phyloP scores from a whole-genome alignment of 2,329 filamentous ascomycete species.

The Chaetomium olivaceum region DNA sequence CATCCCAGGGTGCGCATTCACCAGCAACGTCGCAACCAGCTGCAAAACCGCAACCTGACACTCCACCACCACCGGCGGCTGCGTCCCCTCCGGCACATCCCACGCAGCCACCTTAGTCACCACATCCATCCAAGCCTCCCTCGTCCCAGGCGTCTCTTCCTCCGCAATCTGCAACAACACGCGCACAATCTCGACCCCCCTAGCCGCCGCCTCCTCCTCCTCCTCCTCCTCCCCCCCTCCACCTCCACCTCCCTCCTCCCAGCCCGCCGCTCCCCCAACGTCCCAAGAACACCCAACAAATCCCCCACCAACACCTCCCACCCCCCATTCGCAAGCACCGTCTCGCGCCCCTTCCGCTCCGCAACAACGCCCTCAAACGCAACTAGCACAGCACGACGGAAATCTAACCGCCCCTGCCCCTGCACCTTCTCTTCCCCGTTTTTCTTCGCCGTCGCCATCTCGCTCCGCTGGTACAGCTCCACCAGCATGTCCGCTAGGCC shows the following conservation, averaged over 20 bases:
- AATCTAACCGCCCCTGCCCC: constrained; percentile 46
- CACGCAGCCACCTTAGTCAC: constrained; percentile 54
- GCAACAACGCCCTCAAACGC: constrained; percentile 60
- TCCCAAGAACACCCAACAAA: constrained; percentile 45
- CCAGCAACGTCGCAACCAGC: constrained; percentile 55
- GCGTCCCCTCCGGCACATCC: constrained; percentile 41
- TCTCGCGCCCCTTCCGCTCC: constrained; percentile 48
- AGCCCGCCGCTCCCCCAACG: constrained; percentile 24
- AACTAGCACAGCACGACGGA: constrained; percentile 58
- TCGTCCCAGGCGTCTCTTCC: constrained; percentile 44
- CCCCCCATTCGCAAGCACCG: constrained; percentile 53
- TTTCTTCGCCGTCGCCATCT: no score
- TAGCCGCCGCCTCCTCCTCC: constrained; percentile 42
- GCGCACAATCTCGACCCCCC: constrained; percentile 58
- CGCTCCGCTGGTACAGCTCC: constrained; percentile 55
- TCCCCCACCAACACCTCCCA: constrained; percentile 57
- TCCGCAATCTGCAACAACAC: constrained; percentile 56
- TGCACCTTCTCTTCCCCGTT: background rate
- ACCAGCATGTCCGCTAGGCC: constrained; percentile 65
- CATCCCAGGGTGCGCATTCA: constrained; percentile 48
- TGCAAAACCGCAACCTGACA: constrained; percentile 57
- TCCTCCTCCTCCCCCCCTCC: constrained; percentile 31
- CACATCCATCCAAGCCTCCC: constrained; percentile 59
- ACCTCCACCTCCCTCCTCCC: no score
- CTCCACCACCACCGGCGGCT: constrained; percentile 43